Percentiles rank a stretch among this genome's conserved stretches.
phyloP scores from a whole-genome alignment of 331 rosid genomes.

The Stylosanthes scabra region DNA sequence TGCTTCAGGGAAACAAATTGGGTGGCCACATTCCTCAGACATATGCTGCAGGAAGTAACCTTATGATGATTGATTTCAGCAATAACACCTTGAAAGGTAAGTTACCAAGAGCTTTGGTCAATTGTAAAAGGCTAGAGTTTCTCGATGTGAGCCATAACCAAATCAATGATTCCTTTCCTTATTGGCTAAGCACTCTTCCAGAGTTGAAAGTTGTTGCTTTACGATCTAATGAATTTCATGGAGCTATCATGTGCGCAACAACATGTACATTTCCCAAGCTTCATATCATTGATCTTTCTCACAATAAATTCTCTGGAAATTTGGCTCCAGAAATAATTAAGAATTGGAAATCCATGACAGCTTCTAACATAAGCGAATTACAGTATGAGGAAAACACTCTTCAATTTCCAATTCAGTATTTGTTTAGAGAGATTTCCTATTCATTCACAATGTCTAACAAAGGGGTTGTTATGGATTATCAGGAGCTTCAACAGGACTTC shows the following conservation, averaged over 20 bases:
- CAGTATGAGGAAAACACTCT: background rate
- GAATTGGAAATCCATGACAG: background rate
- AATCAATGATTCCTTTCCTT: conserved; percentile 19
- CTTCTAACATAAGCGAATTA: background rate
- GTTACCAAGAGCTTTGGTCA: background rate
- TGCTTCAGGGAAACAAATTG: background rate
- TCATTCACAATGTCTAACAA: background rate
- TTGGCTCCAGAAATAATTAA: background rate
- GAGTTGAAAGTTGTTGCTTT: conserved; percentile 11
- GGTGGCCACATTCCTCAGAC: background rate
- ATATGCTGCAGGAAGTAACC: background rate
- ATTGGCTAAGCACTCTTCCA: conserved; percentile 19
- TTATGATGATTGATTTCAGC: background rate
- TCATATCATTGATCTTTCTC: background rate
- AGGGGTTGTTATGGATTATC: background rate
- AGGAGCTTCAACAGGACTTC: background rate
- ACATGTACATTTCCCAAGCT: background rate
- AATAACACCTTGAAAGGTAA: conserved; percentile 7
- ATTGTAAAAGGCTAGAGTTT: background rate
- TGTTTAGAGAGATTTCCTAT: background rate
- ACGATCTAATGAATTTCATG: background rate
- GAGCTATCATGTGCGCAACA: background rate
- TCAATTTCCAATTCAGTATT: background rate
- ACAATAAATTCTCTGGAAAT: background rate
- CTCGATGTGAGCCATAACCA: conserved; percentile 16